These are phyloP conservation scores for Scedosporium apiospermum DNA, from an alignment of 2,329 filamentous ascomycete genomes.

Conservation along the genomic window DNA sequence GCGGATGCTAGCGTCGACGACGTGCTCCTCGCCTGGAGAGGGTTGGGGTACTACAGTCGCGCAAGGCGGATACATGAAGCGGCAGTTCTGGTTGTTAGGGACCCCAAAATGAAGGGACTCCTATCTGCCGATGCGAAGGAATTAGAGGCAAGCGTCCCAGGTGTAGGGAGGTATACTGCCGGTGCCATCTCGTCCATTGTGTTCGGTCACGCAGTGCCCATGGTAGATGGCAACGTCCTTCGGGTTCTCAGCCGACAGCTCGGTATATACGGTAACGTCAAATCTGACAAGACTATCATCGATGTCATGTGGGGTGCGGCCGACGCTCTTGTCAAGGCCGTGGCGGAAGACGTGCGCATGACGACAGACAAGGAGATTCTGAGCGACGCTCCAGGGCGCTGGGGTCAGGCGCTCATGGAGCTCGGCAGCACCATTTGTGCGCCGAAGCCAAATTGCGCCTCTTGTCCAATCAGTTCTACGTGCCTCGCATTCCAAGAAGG, in stretches of 20 bases:
- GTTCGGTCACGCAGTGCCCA: constrained; percentile 47
- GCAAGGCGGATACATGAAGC: constrained; percentile 50
- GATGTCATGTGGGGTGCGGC: constrained; percentile 51
- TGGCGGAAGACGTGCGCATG: constrained; percentile 28
- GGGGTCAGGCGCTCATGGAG: constrained; percentile 59
- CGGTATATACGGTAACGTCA: constrained; percentile 46
- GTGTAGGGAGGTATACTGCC: constrained; percentile 53
- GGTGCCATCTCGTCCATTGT: constrained; percentile 55
- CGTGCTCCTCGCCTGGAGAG: constrained; percentile 49
- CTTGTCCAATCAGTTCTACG: constrained; percentile 39
- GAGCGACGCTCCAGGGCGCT: constrained; percentile 45
- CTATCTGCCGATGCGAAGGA: constrained; percentile 36
- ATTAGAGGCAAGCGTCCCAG: constrained; percentile 42
- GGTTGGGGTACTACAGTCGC: constrained; percentile 56
- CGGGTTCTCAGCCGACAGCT: constrained; percentile 52
- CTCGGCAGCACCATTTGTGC: constrained; percentile 53
- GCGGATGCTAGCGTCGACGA: constrained; percentile 44
- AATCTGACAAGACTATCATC: constrained; percentile 41
- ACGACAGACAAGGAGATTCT: constrained; percentile 12
- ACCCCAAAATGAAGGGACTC: constrained; percentile 31
- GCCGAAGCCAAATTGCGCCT: constrained; percentile 46
- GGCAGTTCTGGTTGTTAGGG: constrained; percentile 37
- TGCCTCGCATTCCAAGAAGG: constrained; percentile 44
- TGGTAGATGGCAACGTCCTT: constrained; percentile 56
- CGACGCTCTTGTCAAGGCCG: constrained; percentile 41